Evolutionary conservation across 169 alveolate species (phyloP).

Genomic region (Babesia gibsoni): DNA sequence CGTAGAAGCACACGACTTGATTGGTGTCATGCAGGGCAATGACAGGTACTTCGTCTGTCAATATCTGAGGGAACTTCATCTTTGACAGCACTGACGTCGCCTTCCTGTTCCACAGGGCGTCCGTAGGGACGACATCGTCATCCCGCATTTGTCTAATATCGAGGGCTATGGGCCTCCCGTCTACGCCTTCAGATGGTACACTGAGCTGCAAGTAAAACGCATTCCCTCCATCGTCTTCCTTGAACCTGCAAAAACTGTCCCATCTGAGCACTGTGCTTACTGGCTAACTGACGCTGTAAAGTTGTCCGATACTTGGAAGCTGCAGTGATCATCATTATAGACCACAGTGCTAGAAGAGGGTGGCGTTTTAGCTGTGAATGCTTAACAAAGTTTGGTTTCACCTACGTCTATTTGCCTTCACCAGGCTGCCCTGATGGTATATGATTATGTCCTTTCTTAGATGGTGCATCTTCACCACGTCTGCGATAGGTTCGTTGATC

Average conservation of each 20-base stretch:
- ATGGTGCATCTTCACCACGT: background rate
- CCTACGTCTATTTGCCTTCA: background rate
- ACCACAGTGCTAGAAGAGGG: background rate
- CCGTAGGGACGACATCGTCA: constrained; percentile 50
- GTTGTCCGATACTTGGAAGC: constrained; percentile 21
- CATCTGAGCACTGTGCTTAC: background rate
- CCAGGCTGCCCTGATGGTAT: constrained; percentile 34
- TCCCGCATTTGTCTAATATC: constrained; percentile 49
- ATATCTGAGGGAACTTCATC: constrained; percentile 23
- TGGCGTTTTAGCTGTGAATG: background rate
- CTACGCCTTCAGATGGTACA: background rate
- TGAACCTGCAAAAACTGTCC: background rate
- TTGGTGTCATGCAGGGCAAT: constrained; percentile 40
- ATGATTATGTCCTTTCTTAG: constrained; percentile 10
- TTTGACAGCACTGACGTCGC: constrained; percentile 28
- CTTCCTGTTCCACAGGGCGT: constrained; percentile 37
- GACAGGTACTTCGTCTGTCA: constrained; percentile 57
- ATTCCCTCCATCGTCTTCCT: background rate
- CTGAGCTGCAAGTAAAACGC: constrained; percentile 10
- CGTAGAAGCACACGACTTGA: constrained; percentile 56
- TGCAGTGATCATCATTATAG: constrained; percentile 19
- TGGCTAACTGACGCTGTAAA: background rate
- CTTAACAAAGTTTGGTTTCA: background rate
- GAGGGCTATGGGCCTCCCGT: background rate
- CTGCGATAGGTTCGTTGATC: constrained; percentile 13